Evolutionary conservation across 2,329 filamentous ascomycete species (phyloP).

Genomic region (Penicillium janthinellum): DNA sequence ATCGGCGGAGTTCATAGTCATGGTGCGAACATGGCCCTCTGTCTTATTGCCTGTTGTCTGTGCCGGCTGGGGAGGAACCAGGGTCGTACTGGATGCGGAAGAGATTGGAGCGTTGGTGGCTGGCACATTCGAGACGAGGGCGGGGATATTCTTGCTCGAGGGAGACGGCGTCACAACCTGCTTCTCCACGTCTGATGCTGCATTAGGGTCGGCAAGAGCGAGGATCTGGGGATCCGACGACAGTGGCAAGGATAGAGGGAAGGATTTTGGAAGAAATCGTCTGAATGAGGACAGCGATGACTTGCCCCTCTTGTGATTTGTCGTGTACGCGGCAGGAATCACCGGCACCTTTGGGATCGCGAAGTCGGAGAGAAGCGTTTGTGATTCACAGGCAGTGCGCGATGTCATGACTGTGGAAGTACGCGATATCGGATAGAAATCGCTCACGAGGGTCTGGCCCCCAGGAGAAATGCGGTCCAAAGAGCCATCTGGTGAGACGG

Average conservation of each 20-base stretch:
- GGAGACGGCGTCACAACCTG: conserved; percentile 23
- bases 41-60: neutral
- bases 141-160: neutral
- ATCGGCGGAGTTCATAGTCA: conserved; percentile 39
- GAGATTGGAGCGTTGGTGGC: neutral
- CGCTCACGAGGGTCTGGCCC: conserved; percentile 23
- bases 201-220: conserved; percentile 34
- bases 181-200: conserved; percentile 32
- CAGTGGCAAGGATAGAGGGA: conserved; percentile 33
- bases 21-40: conserved; percentile 25
- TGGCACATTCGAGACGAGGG: neutral
- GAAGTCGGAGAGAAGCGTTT: conserved; percentile 26
- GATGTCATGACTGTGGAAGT: conserved; percentile 34
- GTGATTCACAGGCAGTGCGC: conserved; percentile 24
- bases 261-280: conserved; percentile 36
- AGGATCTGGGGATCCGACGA: conserved; percentile 42
- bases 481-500: conserved; percentile 28
- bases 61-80: neutral
- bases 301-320: conserved; percentile 33
- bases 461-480: conserved; percentile 19
- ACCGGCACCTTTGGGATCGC: conserved; percentile 25
- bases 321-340: conserved; percentile 19
- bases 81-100: conserved; percentile 5
- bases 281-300: conserved; percentile 40
- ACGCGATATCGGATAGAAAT: conserved; percentile 29